phyloP scores from a whole-genome alignment of 2,329 filamentous ascomycete species.

The Colletotrichum shisoi region DNA sequence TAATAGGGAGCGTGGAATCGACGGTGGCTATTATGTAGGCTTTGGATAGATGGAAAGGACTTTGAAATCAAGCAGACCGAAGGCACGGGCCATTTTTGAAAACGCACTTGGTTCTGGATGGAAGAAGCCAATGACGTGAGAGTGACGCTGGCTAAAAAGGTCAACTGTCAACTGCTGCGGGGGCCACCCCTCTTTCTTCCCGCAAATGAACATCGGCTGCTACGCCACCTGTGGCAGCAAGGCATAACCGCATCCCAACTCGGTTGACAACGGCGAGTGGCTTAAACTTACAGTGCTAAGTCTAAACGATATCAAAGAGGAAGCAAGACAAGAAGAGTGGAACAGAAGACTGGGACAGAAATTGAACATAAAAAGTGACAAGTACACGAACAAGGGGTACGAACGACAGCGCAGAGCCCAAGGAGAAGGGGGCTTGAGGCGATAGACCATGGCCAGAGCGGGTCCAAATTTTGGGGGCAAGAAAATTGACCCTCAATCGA shows the following conservation, averaged over 20 bases:
- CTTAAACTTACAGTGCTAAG: neutral
- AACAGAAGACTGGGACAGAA: neutral
- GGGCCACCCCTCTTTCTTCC: neutral
- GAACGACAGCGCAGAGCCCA: conserved; percentile 1
- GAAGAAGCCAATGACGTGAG: conserved; percentile 24
- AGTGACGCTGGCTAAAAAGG: conserved; percentile 5
- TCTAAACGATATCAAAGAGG: neutral
- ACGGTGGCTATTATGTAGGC: neutral
- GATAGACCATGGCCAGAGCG: neutral
- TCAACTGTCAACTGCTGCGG: neutral
- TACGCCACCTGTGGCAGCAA: neutral
- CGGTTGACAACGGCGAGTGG: conserved; percentile 6
- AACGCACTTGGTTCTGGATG: neutral
- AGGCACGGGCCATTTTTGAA: neutral
- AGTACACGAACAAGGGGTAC: neutral
- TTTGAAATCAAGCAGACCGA: neutral
- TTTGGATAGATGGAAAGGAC: neutral
- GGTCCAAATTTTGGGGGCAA: neutral
- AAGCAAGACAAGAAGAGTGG: neutral
- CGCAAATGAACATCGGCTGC: neutral
- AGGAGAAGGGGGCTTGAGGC: neutral
- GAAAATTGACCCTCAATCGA: neutral
- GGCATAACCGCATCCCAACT: neutral
- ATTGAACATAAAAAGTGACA: no score
- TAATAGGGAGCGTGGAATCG: neutral